Evolutionary conservation across 2,329 filamentous ascomycete genomes (phyloP), one percentile per base, ranked within the genome.

Genomic region (Fusarium irregulare): DNA sequence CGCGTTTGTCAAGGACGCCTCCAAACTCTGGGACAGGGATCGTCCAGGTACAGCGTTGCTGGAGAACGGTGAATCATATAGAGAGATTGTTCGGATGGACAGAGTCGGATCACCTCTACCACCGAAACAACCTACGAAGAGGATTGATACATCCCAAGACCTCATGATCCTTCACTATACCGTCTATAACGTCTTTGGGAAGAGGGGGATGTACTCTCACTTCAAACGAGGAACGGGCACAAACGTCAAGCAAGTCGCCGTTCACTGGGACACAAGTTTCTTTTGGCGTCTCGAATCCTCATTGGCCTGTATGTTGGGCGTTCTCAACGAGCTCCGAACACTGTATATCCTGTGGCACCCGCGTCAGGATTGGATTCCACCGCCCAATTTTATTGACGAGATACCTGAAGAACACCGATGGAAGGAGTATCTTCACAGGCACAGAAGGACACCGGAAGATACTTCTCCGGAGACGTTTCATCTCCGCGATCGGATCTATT

Each of bases 231-330:
- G 41, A 20, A 3, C 41, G 13, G 21, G 41, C 13, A 13, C 41
- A 47, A 20, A n/a, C 2, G 28, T 50, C 25, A 42, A 40, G 18
- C 45, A 44, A 10, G 21, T 13, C 13, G 53, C 37, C 14, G 16
- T 61, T 25, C 40, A 23, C 13, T 58, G 25, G 16, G 3, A 6
- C 9, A 0, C 4, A 8, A 8, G 2, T 10, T 1, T 1, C 12
- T 12, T 37, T 37, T 37, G 10, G 5, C 34, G 6, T 6, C 3
- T 4, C 9, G 0, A 2, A 2, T 5, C 8, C 7, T 0, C 9
- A 16, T 12, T 47, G 13, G 28, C 11, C 13, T 21, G 6, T 2
- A 20, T 51, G 12, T 18, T 45, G 2, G 21, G 7, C 12, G 8
- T 62, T n/a, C 10, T 46, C 7, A 34, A 47, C 4, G 11, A 45